Percentiles rank a stretch among this genome's conserved stretches.
Evolutionary conservation across 495 filamentous ascomycete species (phyloP).

Genomic region (Lichina pygmaea): DNA sequence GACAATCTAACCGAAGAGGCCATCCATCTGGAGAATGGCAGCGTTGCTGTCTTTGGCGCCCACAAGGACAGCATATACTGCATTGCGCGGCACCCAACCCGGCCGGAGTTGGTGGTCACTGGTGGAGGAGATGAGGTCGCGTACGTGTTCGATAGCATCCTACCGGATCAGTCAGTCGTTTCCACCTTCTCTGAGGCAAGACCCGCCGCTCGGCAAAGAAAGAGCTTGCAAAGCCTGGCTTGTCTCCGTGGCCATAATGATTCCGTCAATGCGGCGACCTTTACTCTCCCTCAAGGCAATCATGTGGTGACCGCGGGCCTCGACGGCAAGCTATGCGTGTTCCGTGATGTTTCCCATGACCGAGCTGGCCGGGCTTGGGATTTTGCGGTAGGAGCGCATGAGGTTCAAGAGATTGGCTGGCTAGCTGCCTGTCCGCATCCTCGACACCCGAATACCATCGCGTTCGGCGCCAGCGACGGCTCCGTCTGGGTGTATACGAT

Average conservation of each 20-base stretch:
- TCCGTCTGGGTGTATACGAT: slow-evolving; percentile 85
- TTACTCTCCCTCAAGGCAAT: slow-evolving; percentile 58
- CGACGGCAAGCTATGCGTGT: slow-evolving; percentile 32
- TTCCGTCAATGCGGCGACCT: slow-evolving; percentile 61
- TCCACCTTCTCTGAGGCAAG: slow-evolving; percentile 13
- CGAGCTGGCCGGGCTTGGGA: slow-evolving; percentile 21
- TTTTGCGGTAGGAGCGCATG: slow-evolving; percentile 43
- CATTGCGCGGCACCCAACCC: slow-evolving; percentile 69
- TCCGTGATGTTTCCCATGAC: slow-evolving; percentile 4
- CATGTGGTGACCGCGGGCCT: slow-evolving; percentile 69
- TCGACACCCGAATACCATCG: slow-evolving; percentile 51
- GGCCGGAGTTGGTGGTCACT: slow-evolving; percentile 55
- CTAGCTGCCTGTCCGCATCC: slow-evolving; percentile 44
- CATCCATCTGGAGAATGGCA: slow-evolving; percentile 68
- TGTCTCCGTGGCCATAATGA: slow-evolving; percentile 73
- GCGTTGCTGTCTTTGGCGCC: slow-evolving; percentile 64
- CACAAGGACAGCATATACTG: slow-evolving; percentile 79
- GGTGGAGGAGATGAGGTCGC: slow-evolving; percentile 66
- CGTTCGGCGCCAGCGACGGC: slow-evolving; percentile 77
- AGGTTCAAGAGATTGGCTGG: slow-evolving; percentile 93
- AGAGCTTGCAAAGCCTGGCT: slow-evolving; percentile 30
- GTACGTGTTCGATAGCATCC: slow-evolving; percentile 54
- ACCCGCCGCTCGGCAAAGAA: slow-evolving; percentile 36
- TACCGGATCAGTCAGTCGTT: slow-evolving; percentile 4
- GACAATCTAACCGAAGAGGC: slow-evolving; percentile 22